phyloP scores from a whole-genome alignment of 495 filamentous ascomycete genomes.

The Parmelia sp. region DNA sequence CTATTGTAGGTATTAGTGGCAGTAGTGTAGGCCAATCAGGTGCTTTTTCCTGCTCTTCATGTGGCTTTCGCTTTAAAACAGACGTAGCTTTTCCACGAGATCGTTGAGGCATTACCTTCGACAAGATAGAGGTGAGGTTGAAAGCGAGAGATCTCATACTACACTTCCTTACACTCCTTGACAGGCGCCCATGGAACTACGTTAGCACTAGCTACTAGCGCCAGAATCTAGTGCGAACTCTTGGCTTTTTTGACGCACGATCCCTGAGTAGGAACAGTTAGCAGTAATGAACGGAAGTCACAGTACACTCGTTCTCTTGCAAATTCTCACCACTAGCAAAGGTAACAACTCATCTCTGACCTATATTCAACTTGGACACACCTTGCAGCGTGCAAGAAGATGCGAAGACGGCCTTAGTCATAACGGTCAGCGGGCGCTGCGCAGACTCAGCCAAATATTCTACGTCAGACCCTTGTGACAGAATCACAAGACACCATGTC shows the following conservation, averaged over 20 bases:
- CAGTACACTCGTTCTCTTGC: not conserved
- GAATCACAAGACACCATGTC: not conserved
- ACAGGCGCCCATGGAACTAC: no score
- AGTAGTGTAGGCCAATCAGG: constrained; percentile 75
- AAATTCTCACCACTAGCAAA: not conserved
- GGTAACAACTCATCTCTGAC: not conserved
- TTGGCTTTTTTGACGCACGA: constrained; percentile 7
- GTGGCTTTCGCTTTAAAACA: not conserved
- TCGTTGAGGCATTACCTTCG: not conserved
- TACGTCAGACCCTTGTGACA: not conserved
- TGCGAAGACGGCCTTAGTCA: constrained; percentile 16
- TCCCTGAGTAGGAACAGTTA: not conserved
- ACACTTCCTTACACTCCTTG: no score
- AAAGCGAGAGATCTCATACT: no score
- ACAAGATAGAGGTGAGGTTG: not conserved
- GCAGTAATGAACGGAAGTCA: not conserved
- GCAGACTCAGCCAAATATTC: constrained; percentile 8
- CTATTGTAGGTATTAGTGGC: constrained; percentile 60
- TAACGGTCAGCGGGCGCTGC: constrained; percentile 10
- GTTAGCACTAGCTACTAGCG: no score
- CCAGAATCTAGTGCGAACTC: constrained; percentile 1
- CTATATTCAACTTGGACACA: not conserved
- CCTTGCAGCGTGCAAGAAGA: not conserved
- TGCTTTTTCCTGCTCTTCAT: constrained; percentile 4
- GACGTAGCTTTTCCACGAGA: not conserved